phyloP scores from a whole-genome alignment of 2,329 filamentous ascomycete species.

The Aspergillus sp. region DNA sequence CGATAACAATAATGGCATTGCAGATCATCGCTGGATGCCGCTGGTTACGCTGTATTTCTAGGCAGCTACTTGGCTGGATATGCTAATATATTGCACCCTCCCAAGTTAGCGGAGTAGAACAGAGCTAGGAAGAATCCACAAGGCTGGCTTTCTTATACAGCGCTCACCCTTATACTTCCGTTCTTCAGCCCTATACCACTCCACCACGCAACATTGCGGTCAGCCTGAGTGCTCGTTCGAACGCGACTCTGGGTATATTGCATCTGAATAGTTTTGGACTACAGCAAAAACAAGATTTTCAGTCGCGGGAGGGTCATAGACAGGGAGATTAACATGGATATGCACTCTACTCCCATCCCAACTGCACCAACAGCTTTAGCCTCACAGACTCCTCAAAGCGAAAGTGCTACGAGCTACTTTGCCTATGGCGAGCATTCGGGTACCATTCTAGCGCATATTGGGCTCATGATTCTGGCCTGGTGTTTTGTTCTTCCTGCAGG shows the following conservation, averaged over 20 bases:
- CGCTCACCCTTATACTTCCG: background rate
- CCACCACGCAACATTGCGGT: background rate
- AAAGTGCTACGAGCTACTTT: slow-evolving; percentile 44
- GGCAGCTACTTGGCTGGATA: background rate
- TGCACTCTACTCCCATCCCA: slow-evolving; percentile 23
- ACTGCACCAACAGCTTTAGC: background rate
- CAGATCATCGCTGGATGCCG: background rate
- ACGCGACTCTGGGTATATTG: background rate
- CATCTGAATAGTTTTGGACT: background rate
- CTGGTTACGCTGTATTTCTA: background rate
- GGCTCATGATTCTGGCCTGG: slow-evolving; percentile 70
- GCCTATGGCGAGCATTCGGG: slow-evolving; percentile 40
- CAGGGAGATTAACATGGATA: no score
- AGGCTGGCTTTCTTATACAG: background rate
- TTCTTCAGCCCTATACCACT: background rate
- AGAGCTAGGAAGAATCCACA: background rate
- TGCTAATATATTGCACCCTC: background rate
- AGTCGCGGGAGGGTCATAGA: no score
- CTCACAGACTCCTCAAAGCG: background rate
- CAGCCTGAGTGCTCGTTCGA: background rate
- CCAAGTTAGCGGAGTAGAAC: background rate
- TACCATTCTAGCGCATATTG: slow-evolving; percentile 67
- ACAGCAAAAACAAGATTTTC: background rate
- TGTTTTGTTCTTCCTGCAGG: slow-evolving; percentile 70
- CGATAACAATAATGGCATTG: background rate